These are phyloP conservation scores for Pseudogymnoascus sp. DNA, from an alignment of 2,329 filamentous ascomycete genomes.

Conservation along the genomic window DNA sequence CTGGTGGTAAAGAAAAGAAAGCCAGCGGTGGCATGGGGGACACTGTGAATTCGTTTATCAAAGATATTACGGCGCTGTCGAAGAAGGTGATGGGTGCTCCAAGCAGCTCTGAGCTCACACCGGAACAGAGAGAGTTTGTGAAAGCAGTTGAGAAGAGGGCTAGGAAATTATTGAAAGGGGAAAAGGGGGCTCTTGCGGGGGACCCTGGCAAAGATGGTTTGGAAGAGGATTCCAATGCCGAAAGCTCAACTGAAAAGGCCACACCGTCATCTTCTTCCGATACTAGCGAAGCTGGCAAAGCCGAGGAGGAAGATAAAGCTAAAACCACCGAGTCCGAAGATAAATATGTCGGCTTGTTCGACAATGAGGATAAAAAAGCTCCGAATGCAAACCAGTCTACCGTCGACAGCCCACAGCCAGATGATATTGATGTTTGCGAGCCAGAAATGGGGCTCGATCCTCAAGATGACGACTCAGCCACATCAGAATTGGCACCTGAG, in stretches of 20 bases:
- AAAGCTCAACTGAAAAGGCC: constrained; percentile 15
- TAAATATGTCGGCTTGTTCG: constrained; percentile 18
- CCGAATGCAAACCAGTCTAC: background rate
- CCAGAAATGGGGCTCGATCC: constrained; percentile 16
- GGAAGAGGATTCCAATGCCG: constrained; percentile 13
- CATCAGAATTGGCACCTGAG: background rate
- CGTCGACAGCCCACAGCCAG: constrained; percentile 23
- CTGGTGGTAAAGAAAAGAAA: constrained; percentile 16
- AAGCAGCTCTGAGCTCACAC: constrained; percentile 28
- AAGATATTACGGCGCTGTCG: constrained; percentile 34
- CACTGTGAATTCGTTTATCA: constrained; percentile 30
- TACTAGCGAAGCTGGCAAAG: constrained; percentile 10
- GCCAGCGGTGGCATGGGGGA: constrained; percentile 17
- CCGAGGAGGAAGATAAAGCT: constrained; percentile 7
- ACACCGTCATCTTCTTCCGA: constrained; percentile 16
- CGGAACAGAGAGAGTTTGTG: constrained; percentile 39
- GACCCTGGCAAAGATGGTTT: constrained; percentile 11
- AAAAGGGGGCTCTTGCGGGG: constrained; percentile 11
- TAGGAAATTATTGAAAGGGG: constrained; percentile 39
- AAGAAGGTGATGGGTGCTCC: constrained; percentile 35
- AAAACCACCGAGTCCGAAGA: constrained; percentile 12
- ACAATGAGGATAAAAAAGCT: constrained; percentile 11
- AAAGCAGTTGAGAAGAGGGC: constrained; percentile 44
- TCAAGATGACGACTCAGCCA: background rate
- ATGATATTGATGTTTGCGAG: constrained; percentile 27